A percentile compares a stretch with the other conserved stretches of the same genome.
Conservation (phyloP, 495 filamentous ascomycete species). For the Penicillium chermesinum region DNA sequence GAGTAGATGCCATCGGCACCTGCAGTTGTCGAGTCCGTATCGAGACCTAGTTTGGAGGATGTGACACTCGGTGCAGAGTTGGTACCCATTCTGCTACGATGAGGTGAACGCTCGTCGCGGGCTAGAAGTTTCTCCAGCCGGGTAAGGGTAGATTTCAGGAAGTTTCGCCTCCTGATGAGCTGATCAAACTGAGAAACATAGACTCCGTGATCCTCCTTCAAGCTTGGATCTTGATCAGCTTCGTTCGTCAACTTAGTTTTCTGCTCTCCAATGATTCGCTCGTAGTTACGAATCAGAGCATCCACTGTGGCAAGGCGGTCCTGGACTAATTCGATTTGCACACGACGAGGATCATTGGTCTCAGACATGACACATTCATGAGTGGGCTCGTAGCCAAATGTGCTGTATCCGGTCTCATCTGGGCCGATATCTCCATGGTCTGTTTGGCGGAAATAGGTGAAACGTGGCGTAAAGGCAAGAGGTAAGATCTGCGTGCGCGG, state of each 20-base stretch:
- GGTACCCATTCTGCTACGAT: constrained; percentile 24
- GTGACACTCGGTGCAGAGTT: constrained; percentile 40
- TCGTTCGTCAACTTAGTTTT: constrained; percentile 56
- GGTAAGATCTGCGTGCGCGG: constrained; percentile 92
- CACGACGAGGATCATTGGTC: constrained; percentile 83
- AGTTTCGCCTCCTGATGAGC: constrained; percentile 67
- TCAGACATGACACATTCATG: constrained; percentile 94
- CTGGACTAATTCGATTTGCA: constrained; percentile 81
- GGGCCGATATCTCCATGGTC: constrained; percentile 70
- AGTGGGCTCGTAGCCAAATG: constrained; percentile 86
- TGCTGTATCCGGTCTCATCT: constrained; percentile 68
- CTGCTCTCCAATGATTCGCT: constrained; percentile 58
- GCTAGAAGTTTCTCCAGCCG: constrained; percentile 57
- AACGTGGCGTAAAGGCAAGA: constrained; percentile 82
- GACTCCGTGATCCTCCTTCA: constrained; percentile 58
- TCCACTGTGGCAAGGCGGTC: constrained; percentile 72
- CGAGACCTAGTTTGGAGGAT: constrained; percentile 39
- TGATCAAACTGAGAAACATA: constrained; percentile 65
- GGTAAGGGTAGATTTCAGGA: constrained; percentile 68
- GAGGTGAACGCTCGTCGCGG: constrained; percentile 28
- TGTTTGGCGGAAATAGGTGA: constrained; percentile 97
- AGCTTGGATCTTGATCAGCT: constrained; percentile 45
- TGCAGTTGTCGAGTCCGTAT: constrained; percentile 41
- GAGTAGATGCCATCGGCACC: constrained; percentile 39
- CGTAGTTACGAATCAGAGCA: constrained; percentile 68